Evolutionary conservation across 208 protist species (phyloP), one percentile per base, ranked within the genome.

Genomic region (Porcisia deanei): DNA sequence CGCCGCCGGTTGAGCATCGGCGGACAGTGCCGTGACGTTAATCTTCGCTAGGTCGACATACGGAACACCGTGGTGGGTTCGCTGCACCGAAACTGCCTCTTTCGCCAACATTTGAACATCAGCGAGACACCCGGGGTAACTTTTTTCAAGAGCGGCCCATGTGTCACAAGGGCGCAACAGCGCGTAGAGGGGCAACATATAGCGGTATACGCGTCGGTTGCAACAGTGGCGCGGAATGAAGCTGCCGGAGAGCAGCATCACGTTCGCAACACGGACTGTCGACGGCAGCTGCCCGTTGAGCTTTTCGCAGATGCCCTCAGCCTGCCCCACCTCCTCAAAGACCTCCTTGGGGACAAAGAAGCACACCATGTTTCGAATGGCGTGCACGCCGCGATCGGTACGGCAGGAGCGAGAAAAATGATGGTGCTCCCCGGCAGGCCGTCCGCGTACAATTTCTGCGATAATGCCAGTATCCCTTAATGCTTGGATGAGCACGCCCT

Each of bases 381-480:
- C 93, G 74, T 97, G 93, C 14, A 97, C 93, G 25, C 93, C 92
- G 25, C 89, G 87, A 74, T 97, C 93, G 65, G 93, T 97, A 18
- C 93, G 90, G 54, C 93, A 97, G 25, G 90, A 84, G 34, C 93
- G 88, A 1, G 86, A 79, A 71, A 97, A 88, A 73, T 88, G 90
- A 70, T 91, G 83, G 39, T 73, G 57, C 1, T 88, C 84, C 6
- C 84, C 86, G 1, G 43, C 80, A 9, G 87, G 73, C 22, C 85
- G 75, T 0, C 88, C 89, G 18, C 82, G 78, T 39, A 82, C 81
- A 16, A 94, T 60, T 2, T 57, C 82, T 20, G 63, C 73, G 34
- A 97, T 78, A 34, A 94, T 47, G 30, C 78, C 88, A 14, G 91
- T 71, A 67, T 95, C 91, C 43, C 83, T 88, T 69, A 95, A 45